phyloP scores from a whole-genome alignment of 2,329 filamentous ascomycete species.

The Xylariales sp. region DNA sequence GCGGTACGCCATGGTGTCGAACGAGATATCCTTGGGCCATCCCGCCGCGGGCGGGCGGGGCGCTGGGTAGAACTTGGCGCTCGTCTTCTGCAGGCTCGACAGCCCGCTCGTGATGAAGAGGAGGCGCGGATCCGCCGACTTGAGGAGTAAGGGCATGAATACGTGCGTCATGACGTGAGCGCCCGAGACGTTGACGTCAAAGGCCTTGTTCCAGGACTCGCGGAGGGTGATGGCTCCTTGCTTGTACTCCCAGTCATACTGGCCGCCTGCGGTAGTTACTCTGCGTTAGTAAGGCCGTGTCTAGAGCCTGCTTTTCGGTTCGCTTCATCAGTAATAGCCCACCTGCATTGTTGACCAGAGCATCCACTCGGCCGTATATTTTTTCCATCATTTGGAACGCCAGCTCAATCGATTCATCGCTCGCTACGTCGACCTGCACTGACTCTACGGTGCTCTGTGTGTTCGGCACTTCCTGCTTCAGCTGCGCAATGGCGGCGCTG shows the following conservation, averaged over 20 bases:
- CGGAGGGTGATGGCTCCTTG: slow-evolving; percentile 25
- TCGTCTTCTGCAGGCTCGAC: slow-evolving; percentile 24
- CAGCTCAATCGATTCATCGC: slow-evolving; percentile 45
- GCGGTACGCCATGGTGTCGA: slow-evolving; percentile 26
- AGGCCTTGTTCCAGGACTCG: slow-evolving; percentile 39
- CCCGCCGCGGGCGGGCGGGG: slow-evolving; percentile 19
- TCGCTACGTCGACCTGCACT: slow-evolving; percentile 48
- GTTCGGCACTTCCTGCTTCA: slow-evolving; percentile 34
- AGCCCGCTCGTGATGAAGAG: slow-evolving; percentile 45
- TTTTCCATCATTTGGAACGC: slow-evolving; percentile 37
- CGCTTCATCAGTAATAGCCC: too few relatives aligned
- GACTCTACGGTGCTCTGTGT: slow-evolving; percentile 37
- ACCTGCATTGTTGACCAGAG: slow-evolving; percentile 56
- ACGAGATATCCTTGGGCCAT: slow-evolving; percentile 33
- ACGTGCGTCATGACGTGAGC: slow-evolving; percentile 34
- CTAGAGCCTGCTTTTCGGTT: too few relatives aligned
- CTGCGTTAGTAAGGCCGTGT: too few relatives aligned
- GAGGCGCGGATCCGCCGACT: slow-evolving; percentile 37
- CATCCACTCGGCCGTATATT: slow-evolving; percentile 42
- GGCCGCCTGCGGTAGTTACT: slow-evolving; percentile 23
- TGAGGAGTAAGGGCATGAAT: slow-evolving; percentile 40
- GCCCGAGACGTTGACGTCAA: slow-evolving; percentile 46
- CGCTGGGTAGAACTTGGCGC: slow-evolving; percentile 9
- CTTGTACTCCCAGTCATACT: slow-evolving; percentile 28
- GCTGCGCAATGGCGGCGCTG: slow-evolving; percentile 35